Conservation (phyloP, 768 basidiomycete genomes). For the Suillus clintonianus region DNA sequence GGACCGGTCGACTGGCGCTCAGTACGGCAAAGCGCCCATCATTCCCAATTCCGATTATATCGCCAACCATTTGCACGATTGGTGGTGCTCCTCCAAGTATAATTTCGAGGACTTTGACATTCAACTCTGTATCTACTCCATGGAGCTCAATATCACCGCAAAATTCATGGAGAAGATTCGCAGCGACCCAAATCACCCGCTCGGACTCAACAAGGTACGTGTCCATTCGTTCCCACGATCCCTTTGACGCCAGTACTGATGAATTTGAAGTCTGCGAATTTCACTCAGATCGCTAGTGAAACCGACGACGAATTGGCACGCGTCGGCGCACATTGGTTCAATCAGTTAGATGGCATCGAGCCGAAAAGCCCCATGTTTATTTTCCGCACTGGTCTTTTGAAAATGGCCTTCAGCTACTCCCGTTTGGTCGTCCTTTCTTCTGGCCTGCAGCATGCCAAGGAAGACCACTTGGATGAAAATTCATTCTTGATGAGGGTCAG, state of each 20-base stretch:
- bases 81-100: slow-evolving; percentile 69
- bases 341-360: slow-evolving; percentile 50
- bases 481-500: slow-evolving; percentile 67
- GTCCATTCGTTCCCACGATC: not conserved
- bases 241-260: slow-evolving; percentile 2
- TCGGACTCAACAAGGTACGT: slow-evolving; percentile 70
- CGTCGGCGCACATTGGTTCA: slow-evolving; percentile 58
- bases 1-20: slow-evolving; percentile 84
- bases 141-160: slow-evolving; percentile 66
- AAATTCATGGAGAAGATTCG: slow-evolving; percentile 65
- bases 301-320: slow-evolving; percentile 69
- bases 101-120: slow-evolving; percentile 79
- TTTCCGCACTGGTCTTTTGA: slow-evolving; percentile 64
- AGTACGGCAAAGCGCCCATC: slow-evolving; percentile 87
- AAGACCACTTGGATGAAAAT: slow-evolving; percentile 54
- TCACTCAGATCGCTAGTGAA: slow-evolving; percentile 62
- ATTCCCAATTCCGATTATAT: slow-evolving; percentile 78
- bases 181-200: slow-evolving; percentile 72
- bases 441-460: slow-evolving; percentile 77
- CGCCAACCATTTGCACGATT: slow-evolving; percentile 65
- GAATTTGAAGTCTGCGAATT: slow-evolving; percentile 54
- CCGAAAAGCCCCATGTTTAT: slow-evolving; percentile 53
- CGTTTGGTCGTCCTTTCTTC: slow-evolving; percentile 72
- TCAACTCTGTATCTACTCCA: slow-evolving; percentile 76
- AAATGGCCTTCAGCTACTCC: slow-evolving; percentile 65